Evolutionary conservation across 179 eudicot species (phyloP).

Genomic region (Dionaea muscipula): DNA sequence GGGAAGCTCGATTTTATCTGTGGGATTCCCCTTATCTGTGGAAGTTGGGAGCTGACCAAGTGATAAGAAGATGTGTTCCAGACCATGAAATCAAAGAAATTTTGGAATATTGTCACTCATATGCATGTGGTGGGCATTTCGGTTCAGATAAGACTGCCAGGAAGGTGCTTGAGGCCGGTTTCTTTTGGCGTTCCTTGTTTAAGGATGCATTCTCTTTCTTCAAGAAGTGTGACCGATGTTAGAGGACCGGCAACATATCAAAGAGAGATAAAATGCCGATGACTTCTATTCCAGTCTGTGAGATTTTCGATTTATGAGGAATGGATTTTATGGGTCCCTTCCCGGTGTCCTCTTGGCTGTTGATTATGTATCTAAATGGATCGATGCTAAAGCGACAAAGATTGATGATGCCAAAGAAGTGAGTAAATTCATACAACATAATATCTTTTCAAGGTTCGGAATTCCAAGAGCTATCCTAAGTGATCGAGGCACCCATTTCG

Average conservation of each 20-base stretch:
- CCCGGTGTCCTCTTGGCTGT: conserved; percentile 1
- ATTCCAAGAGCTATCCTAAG: not conserved
- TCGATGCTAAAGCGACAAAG: not conserved
- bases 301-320: conserved; percentile 12
- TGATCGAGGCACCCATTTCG: conserved; percentile 6
- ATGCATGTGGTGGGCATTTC: not conserved
- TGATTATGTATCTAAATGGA: conserved; percentile 12
- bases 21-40: not conserved
- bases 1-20: not conserved
- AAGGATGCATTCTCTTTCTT: not conserved
- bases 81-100: not conserved
- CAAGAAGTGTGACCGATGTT: not conserved
- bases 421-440: not conserved
- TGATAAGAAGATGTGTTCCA: not conserved
- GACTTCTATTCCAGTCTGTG: not conserved
- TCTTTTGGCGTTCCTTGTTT: conserved; percentile 4
- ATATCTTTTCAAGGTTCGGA: not conserved
- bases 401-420: conserved; percentile 5
- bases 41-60: not conserved
- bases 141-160: not conserved
- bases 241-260: not conserved
- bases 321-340: conserved; percentile 12
- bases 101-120: not conserved
- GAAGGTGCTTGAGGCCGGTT: conserved; percentile 2
- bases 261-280: conserved; percentile 2